Conservation (phyloP, 371 early-diverging fungal species). For the Rhizopus arrhizus region DNA sequence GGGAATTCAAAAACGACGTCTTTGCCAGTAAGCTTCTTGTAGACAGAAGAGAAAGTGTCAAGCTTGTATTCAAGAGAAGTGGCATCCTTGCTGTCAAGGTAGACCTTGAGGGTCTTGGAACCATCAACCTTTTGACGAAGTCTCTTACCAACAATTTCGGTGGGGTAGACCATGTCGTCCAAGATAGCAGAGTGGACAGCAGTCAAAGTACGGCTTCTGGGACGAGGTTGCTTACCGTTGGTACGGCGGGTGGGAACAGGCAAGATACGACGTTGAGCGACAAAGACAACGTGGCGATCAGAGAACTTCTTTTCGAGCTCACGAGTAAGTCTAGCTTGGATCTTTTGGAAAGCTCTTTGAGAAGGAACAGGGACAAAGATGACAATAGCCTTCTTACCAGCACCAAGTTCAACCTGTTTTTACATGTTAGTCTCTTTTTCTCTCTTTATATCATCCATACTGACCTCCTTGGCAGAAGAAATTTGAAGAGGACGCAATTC, state of each 20-base stretch:
- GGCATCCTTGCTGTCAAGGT: slow-evolving; percentile 96
- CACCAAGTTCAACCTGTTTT: slow-evolving; percentile 83
- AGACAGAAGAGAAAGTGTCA: slow-evolving; percentile 94
- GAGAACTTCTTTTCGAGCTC: slow-evolving; percentile 99
- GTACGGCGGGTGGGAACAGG: slow-evolving; percentile 87
- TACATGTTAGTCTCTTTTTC: neutral
- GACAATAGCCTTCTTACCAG: slow-evolving; percentile 94
- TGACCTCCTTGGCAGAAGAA: slow-evolving; percentile 93
- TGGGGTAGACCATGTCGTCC: slow-evolving; percentile 96
- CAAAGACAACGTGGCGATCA: slow-evolving; percentile 94
- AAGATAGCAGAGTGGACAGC: slow-evolving; percentile 94
- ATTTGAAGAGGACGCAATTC: slow-evolving; percentile 91
- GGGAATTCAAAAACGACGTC: slow-evolving; percentile 97
- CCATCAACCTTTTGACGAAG: slow-evolving; percentile 96
- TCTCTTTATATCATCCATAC: slow-evolving; percentile 5
- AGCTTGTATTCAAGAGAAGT: slow-evolving; percentile 97
- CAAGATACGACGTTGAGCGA: slow-evolving; percentile 96
- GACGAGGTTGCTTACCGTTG: slow-evolving; percentile 89
- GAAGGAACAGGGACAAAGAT: slow-evolving; percentile 96
- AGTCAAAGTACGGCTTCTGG: slow-evolving; percentile 95
- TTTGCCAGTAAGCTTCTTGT: slow-evolving; percentile 97
- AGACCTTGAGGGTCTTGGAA: slow-evolving; percentile 91
- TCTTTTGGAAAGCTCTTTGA: slow-evolving; percentile 92
- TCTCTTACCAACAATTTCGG: slow-evolving; percentile 97
- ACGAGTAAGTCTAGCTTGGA: slow-evolving; percentile 91